Conservation (phyloP, 2,329 filamentous ascomycete species). For the Exophiala mesophila region DNA sequence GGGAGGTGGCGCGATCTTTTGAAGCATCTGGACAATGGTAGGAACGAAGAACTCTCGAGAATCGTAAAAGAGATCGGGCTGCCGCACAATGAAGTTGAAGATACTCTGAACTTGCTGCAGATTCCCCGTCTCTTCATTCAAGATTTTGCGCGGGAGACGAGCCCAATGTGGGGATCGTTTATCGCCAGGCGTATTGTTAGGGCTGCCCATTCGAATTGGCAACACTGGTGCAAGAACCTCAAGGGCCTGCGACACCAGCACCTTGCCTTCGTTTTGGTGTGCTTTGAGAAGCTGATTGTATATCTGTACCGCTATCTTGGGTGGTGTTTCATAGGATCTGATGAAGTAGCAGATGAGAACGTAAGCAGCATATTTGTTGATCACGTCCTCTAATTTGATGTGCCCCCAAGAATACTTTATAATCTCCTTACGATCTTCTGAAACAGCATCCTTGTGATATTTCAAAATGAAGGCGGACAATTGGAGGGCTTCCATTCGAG, state of each 20-base stretch:
- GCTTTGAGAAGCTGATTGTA: constrained; percentile 87
- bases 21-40: constrained; percentile 80
- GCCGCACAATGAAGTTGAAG: constrained; percentile 90
- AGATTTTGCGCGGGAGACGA: constrained; percentile 79
- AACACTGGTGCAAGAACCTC: constrained; percentile 93
- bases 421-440: constrained; percentile 92
- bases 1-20: constrained; percentile 78
- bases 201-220: constrained; percentile 65
- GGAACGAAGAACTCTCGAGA: constrained; percentile 85
- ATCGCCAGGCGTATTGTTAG: constrained; percentile 58
- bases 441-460: constrained; percentile 80
- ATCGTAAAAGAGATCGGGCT: constrained; percentile 91
- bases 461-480: constrained; percentile 93
- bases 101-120: constrained; percentile 94
- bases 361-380: constrained; percentile 98
- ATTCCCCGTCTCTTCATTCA: constrained; percentile 92
- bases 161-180: constrained; percentile 78
- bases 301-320: constrained; percentile 93
- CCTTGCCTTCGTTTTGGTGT: constrained; percentile 89
- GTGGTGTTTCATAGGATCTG: constrained; percentile 88
- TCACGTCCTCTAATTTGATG: constrained; percentile 95
- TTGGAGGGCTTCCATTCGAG: constrained; percentile 91
- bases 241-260: constrained; percentile 86
- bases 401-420: constrained; percentile 99
- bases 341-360: constrained; percentile 98